Evolutionary conservation across 441 rosid species (phyloP).

Genomic region (Aquilaria agallochum): DNA sequence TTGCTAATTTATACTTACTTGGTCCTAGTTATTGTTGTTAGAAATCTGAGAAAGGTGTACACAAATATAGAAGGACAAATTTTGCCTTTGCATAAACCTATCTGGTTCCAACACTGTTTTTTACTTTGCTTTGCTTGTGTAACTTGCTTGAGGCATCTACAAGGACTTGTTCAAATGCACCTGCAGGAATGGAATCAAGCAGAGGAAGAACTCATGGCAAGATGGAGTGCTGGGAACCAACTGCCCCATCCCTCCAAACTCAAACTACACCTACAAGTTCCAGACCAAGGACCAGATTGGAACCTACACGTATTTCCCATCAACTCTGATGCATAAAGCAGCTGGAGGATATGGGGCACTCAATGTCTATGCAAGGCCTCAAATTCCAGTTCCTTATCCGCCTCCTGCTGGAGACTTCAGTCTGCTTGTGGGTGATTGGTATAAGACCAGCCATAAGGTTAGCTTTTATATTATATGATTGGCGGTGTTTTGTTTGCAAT

Average conservation of each 20-base stretch:
- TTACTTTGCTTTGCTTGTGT: neutral
- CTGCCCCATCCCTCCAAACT: slow-evolving; percentile 82
- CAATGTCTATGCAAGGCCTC: slow-evolving; percentile 61
- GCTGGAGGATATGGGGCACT: slow-evolving; percentile 87
- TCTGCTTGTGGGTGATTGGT: slow-evolving; percentile 90
- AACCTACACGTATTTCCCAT: slow-evolving; percentile 74
- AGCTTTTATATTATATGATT: neutral
- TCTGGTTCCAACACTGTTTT: too few relatives aligned
- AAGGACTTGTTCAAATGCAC: slow-evolving; percentile 3
- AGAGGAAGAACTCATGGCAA: slow-evolving; percentile 98
- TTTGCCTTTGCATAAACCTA: too few relatives aligned
- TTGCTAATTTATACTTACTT: too few relatives aligned
- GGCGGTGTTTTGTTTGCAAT: neutral
- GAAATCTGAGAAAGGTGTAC: too few relatives aligned
- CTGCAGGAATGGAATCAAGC: slow-evolving; percentile 87
- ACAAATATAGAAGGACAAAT: too few relatives aligned
- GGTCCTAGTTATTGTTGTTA: too few relatives aligned
- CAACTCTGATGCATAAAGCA: slow-evolving; percentile 76
- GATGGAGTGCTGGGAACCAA: slow-evolving; percentile 93
- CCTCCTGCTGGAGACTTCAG: slow-evolving; percentile 73
- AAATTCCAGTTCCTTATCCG: slow-evolving; percentile 70
- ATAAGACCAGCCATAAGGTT: slow-evolving; percentile 72
- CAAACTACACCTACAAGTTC: slow-evolving; percentile 82
- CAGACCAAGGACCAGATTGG: slow-evolving; percentile 97
- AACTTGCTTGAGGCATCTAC: slow-evolving; percentile 9